These are phyloP conservation scores for Diaporthe citriasiana DNA, from an alignment of 2,329 filamentous ascomycete genomes.

Conservation along the genomic window DNA sequence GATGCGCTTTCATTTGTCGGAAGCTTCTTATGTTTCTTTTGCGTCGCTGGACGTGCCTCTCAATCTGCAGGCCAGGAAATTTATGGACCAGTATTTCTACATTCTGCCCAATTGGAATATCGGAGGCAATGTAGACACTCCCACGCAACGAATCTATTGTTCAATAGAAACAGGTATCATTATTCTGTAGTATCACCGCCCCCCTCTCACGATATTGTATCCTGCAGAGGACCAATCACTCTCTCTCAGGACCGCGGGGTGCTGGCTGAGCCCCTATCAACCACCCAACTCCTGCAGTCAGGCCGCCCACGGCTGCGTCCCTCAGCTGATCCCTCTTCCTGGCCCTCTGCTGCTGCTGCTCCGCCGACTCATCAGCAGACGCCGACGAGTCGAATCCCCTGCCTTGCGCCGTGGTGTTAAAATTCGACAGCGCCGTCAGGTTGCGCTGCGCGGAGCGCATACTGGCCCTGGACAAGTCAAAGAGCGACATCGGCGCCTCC, in stretches of 20 bases:
- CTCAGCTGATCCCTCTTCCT: slow-evolving; percentile 81
- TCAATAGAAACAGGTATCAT: slow-evolving; percentile 29
- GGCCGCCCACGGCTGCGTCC: slow-evolving; percentile 75
- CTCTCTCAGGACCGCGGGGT: slow-evolving; percentile 49
- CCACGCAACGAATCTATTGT: not conserved
- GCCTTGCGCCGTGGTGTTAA: slow-evolving; percentile 61
- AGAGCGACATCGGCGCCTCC: slow-evolving; percentile 75
- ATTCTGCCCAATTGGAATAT: not conserved
- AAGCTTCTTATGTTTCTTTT: not conserved
- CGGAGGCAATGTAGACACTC: not conserved
- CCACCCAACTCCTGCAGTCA: slow-evolving; percentile 78
- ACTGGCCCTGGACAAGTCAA: slow-evolving; percentile 74
- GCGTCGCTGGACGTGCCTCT: not conserved
- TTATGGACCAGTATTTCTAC: too few species aligned
- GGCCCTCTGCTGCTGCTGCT: slow-evolving; percentile 54
- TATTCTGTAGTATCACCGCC: not conserved
- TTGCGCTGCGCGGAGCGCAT: slow-evolving; percentile 72
- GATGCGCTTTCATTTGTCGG: not conserved
- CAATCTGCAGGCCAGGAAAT: not conserved
- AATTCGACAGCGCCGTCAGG: slow-evolving; percentile 67
- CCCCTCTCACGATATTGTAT: not conserved
- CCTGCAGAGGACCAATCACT: slow-evolving; percentile 39
- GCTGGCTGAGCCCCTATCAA: slow-evolving; percentile 70
- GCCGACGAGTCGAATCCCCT: slow-evolving; percentile 49
- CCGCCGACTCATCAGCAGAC: slow-evolving; percentile 4